Evolutionary conservation across 202 grass and related monocot species (phyloP).

Genomic region (Setaria italica): DNA sequence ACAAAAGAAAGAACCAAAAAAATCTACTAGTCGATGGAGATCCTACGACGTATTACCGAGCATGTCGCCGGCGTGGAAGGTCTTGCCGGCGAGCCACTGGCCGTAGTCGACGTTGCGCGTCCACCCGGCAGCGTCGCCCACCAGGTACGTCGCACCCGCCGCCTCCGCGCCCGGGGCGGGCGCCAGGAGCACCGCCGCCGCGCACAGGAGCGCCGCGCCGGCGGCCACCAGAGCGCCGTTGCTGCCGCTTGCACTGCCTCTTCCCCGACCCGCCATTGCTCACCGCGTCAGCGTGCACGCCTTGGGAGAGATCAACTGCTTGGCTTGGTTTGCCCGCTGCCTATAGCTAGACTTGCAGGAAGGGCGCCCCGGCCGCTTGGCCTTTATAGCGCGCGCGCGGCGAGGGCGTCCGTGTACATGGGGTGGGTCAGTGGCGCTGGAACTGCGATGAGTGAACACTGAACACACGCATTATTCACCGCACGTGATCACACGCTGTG

Average conservation of each 20-base stretch:
- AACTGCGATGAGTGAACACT: not conserved
- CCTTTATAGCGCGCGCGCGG: not conserved
- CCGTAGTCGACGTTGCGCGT: not conserved
- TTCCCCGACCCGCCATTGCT: constrained; percentile 57
- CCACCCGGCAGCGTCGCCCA: constrained; percentile 57
- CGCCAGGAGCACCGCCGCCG: constrained; percentile 23
- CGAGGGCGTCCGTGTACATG: not conserved
- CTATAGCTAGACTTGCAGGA: too few relatives aligned
- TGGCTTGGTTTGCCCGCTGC: not conserved
- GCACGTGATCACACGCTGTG: constrained; percentile 32
- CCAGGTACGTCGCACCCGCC: constrained; percentile 42
- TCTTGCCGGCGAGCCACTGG: constrained; percentile 50
- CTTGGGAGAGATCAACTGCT: too few relatives aligned
- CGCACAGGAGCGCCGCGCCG: constrained; percentile 5
- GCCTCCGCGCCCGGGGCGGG: not conserved
- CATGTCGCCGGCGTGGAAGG: constrained; percentile 58
- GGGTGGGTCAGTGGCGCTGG: not conserved
- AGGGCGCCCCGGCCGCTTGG: not conserved
- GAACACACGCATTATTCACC: not conserved
- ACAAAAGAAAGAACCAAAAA: not conserved
- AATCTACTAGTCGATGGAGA: too few relatives aligned
- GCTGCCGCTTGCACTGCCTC: constrained; percentile 51
- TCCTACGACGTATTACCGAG: constrained; percentile 27
- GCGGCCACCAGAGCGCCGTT: not conserved
- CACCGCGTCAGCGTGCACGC: too few relatives aligned